A percentile compares a stretch with the other conserved stretches of the same genome.
Evolutionary conservation across 129 eudicot genomes (phyloP).

Genomic region (Gnaphalium uliginosum): DNA sequence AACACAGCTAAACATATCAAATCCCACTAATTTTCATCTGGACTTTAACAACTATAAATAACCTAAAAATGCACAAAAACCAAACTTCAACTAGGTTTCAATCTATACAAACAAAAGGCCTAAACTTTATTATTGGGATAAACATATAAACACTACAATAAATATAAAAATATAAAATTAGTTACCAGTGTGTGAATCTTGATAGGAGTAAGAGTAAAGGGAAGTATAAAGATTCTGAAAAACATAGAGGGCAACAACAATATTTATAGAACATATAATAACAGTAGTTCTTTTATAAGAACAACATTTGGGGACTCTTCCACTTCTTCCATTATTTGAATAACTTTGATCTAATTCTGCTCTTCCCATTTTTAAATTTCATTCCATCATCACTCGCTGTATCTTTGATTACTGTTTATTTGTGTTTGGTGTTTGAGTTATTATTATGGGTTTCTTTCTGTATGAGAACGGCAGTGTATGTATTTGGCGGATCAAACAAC

Average conservation of each 20-base stretch:
- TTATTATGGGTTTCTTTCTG: background rate
- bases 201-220: slow-evolving; percentile 58
- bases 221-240: slow-evolving; percentile 70
- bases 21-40: background rate
- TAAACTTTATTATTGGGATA: background rate
- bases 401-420: background rate
- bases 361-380: slow-evolving; percentile 37
- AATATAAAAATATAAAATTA: background rate
- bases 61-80: background rate
- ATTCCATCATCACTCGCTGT: slow-evolving; percentile 44
- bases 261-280: slow-evolving; percentile 72
- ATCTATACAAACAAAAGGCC: slow-evolving; percentile 8
- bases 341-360: slow-evolving; percentile 53
- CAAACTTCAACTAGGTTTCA: background rate
- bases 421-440: background rate
- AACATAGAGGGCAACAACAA: slow-evolving; percentile 76
- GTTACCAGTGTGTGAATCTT: slow-evolving; percentile 50
- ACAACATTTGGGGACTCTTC: slow-evolving; percentile 54
- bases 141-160: background rate
- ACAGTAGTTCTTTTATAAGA: slow-evolving; percentile 80
- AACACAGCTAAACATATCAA: background rate
- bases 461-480: background rate
- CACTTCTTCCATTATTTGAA: slow-evolving; percentile 34
- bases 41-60: background rate
- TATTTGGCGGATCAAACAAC: slow-evolving; percentile 36